These are phyloP conservation scores for Calycina herbarum DNA, from an alignment of 2,329 filamentous ascomycete species.

Conservation along the genomic window DNA sequence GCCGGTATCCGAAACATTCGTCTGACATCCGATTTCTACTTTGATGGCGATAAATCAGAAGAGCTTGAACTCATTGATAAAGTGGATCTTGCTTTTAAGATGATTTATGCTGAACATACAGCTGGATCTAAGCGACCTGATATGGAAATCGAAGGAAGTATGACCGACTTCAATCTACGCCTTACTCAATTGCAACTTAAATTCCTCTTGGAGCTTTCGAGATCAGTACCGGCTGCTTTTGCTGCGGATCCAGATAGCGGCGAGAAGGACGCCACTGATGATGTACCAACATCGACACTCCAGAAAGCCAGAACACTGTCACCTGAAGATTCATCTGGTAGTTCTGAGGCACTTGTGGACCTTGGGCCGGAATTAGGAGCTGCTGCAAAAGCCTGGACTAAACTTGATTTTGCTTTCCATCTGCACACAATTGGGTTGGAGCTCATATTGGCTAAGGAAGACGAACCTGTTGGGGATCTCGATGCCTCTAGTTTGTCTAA, in stretches of 20 bases:
- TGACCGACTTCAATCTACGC: conserved; percentile 90
- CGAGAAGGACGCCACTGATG: conserved; percentile 72
- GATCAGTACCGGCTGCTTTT: conserved; percentile 86
- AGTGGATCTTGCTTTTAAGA: conserved; percentile 88
- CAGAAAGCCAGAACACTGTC: conserved; percentile 30
- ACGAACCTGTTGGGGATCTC: conserved; percentile 75
- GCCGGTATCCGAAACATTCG: conserved; percentile 91
- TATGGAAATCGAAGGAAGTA: conserved; percentile 83
- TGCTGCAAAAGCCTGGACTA: conserved; percentile 78
- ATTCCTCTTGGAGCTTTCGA: conserved; percentile 83
- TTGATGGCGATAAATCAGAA: conserved; percentile 68
- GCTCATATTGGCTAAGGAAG: conserved; percentile 73
- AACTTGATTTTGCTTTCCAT: conserved; percentile 88
- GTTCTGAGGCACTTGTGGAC: conserved; percentile 49
- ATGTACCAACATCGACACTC: conserved; percentile 58
- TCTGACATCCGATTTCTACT: conserved; percentile 87
- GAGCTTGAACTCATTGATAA: conserved; percentile 97
- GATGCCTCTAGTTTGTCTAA: conserved; percentile 82
- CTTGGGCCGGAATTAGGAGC: conserved; percentile 70
- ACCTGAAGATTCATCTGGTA: conserved; percentile 19
- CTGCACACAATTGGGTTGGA: conserved; percentile 87
- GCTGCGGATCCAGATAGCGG: conserved; percentile 69
- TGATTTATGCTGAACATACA: conserved; percentile 88
- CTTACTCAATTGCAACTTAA: conserved; percentile 90
- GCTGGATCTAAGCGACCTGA: conserved; percentile 78